These are phyloP conservation scores for Podosphaera aphanis DNA, from an alignment of 2,329 filamentous ascomycete species.

Conservation along the genomic window DNA sequence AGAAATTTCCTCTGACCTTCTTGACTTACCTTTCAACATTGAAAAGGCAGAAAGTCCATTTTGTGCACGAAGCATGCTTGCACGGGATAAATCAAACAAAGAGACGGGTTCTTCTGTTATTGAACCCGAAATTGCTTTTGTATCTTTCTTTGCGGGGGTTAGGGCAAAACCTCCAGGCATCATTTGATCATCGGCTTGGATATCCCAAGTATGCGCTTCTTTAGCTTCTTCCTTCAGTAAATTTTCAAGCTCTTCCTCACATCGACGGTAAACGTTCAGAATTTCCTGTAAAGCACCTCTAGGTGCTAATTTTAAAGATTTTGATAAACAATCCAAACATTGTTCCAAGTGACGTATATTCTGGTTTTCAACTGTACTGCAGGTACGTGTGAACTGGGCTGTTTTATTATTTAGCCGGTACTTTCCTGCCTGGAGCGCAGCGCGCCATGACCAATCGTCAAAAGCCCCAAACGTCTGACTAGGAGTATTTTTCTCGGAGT, in stretches of 20 bases:
- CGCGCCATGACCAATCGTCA: constrained; percentile 56
- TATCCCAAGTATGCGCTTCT: constrained; percentile 48
- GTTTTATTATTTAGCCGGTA: constrained; percentile 36
- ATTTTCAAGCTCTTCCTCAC: constrained; percentile 52
- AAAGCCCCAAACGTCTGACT: constrained; percentile 5
- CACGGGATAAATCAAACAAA: constrained; percentile 38
- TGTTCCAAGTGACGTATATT: constrained; percentile 55
- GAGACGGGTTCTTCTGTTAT: constrained; percentile 38
- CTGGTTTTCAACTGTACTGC: constrained; percentile 23
- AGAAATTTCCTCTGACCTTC: not conserved
- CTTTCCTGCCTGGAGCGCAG: constrained; percentile 55
- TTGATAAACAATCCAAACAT: constrained; percentile 55
- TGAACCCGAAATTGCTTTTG: constrained; percentile 14
- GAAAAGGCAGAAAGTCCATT: constrained; percentile 31
- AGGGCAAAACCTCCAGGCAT: constrained; percentile 31
- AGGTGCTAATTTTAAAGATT: constrained; percentile 52
- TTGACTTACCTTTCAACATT: constrained; percentile 10
- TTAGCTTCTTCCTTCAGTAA: constrained; percentile 42
- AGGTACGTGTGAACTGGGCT: constrained; percentile 31
- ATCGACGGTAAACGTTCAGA: constrained; percentile 48
- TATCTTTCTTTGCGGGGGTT: constrained; percentile 16
- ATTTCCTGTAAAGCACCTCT: constrained; percentile 48
- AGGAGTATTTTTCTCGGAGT: not conserved
- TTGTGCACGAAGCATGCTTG: constrained; percentile 34
- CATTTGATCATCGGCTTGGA: constrained; percentile 30